phyloP scores from a whole-genome alignment of 768 basidiomycete genomes.

The Suillus alpinus region DNA sequence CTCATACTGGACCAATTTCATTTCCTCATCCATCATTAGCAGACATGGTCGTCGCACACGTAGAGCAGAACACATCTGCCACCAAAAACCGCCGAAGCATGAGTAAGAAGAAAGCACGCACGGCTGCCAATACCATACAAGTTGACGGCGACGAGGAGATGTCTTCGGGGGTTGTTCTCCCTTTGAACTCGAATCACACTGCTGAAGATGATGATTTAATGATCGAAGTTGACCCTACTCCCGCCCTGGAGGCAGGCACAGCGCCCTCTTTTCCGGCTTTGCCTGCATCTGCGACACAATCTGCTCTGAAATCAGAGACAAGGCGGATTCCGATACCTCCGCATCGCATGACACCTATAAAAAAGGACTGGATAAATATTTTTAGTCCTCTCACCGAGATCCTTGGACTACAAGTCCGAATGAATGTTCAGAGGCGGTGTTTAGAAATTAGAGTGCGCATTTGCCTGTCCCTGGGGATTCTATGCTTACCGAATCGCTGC shows the following conservation, averaged over 20 bases:
- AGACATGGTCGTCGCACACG: conserved; percentile 42
- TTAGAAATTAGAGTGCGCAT: conserved; percentile 87
- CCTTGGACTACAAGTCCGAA: conserved; percentile 90
- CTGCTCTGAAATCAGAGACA: conserved; percentile 75
- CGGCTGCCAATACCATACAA: conserved; percentile 12
- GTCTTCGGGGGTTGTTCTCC: conserved; percentile 17
- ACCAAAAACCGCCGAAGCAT: conserved; percentile 44
- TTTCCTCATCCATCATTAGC: conserved; percentile 6
- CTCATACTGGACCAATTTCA: not conserved
- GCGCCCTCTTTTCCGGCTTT: conserved; percentile 73
- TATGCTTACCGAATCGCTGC: conserved; percentile 7
- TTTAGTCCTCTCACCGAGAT: conserved; percentile 96
- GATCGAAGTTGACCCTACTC: conserved; percentile 51
- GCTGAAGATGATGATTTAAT: conserved; percentile 61
- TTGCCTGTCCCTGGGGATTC: not conserved
- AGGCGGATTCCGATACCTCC: conserved; percentile 90
- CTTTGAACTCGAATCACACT: not conserved
- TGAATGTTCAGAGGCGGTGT: conserved; percentile 88
- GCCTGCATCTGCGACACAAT: conserved; percentile 52
- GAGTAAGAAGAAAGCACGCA: conserved; percentile 35
- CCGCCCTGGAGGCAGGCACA: conserved; percentile 42
- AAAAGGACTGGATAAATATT: conserved; percentile 94
- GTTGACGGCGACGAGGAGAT: conserved; percentile 31
- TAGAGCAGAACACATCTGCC: conserved; percentile 27
- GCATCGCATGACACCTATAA: conserved; percentile 95